A percentile compares a stretch with the other conserved stretches of the same genome.
Conservation (phyloP, 805 yeast species). For the Suhomyces sp. region DNA sequence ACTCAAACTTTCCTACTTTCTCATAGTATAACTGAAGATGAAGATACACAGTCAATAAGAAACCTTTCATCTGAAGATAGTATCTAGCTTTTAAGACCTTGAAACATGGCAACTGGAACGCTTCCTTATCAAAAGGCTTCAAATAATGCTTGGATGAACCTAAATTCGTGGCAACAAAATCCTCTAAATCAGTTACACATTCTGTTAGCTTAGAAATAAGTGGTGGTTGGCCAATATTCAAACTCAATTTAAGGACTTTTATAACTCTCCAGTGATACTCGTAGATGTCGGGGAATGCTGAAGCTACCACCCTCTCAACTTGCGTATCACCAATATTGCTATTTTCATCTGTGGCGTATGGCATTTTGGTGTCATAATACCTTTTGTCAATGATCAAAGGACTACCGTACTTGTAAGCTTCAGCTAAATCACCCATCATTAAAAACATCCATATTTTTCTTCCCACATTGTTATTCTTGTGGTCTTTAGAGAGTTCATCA, state of each 20-base stretch:
- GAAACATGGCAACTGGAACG: conserved; percentile 4
- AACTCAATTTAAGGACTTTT: conserved; percentile 20
- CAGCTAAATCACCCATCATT: conserved; percentile 26
- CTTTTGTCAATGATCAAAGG: conserved; percentile 30
- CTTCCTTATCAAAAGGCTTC: conserved; percentile 5
- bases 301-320: conserved; percentile 35
- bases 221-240: conserved; percentile 17
- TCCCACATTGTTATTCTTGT: conserved; percentile 39
- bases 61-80: conserved; percentile 16
- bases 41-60: conserved; percentile 25
- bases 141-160: conserved; percentile 1
- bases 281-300: conserved; percentile 26
- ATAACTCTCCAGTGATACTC: conserved; percentile 26
- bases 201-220: conserved; percentile 19
- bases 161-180: neutral
- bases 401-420: conserved; percentile 32
- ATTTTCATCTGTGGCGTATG: conserved; percentile 33
- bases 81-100: conserved; percentile 15
- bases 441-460: conserved; percentile 55
- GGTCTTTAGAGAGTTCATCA: conserved; percentile 26
- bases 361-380: conserved; percentile 28
- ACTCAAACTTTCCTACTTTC: conserved; percentile 17
- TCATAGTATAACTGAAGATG: conserved; percentile 44
- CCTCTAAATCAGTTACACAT: conserved; percentile 5
- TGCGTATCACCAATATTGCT: conserved; percentile 32